Evolutionary conservation across 139 green algal genomes (phyloP).

Genomic region (Astrephomene gubernaculifera): DNA sequence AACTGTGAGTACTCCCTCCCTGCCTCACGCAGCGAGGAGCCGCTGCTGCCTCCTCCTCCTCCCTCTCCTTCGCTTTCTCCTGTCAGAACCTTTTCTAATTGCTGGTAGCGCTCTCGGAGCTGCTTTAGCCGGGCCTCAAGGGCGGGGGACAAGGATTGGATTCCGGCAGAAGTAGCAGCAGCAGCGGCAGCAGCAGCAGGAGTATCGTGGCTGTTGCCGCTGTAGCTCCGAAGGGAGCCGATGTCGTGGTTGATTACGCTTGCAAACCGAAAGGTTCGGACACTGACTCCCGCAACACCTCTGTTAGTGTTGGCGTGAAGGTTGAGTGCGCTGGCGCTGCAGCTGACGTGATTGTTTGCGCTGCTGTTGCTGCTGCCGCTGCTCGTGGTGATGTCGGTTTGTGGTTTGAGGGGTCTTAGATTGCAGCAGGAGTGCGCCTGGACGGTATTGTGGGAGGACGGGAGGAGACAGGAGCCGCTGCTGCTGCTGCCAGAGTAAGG

Average conservation of each 20-base stretch:
- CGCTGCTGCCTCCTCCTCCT: neutral
- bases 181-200: neutral
- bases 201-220: neutral
- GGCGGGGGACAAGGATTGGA: neutral
- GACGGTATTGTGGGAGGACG: too few relatives aligned
- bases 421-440: too few relatives aligned
- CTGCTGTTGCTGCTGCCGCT: neutral
- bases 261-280: too few relatives aligned
- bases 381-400: too few relatives aligned
- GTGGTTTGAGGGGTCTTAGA: too few relatives aligned
- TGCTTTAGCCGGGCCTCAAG: slow-evolving; percentile 7
- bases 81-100: slow-evolving; percentile 7
- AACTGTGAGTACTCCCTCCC: slow-evolving; percentile 17
- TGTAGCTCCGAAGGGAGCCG: too few relatives aligned
- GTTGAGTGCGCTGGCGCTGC: too few relatives aligned
- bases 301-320: too few relatives aligned
- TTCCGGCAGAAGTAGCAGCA: neutral
- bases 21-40: neutral
- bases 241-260: too few relatives aligned
- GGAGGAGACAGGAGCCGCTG: too few relatives aligned
- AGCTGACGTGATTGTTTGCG: neutral
- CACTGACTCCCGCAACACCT: too few relatives aligned
- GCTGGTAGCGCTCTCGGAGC: neutral
- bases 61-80: neutral
- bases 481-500: too few relatives aligned